These are phyloP conservation scores for Ceratobasidium sp. DNA, from an alignment of 1,284 basidiomycete species.

Conservation along the genomic window DNA sequence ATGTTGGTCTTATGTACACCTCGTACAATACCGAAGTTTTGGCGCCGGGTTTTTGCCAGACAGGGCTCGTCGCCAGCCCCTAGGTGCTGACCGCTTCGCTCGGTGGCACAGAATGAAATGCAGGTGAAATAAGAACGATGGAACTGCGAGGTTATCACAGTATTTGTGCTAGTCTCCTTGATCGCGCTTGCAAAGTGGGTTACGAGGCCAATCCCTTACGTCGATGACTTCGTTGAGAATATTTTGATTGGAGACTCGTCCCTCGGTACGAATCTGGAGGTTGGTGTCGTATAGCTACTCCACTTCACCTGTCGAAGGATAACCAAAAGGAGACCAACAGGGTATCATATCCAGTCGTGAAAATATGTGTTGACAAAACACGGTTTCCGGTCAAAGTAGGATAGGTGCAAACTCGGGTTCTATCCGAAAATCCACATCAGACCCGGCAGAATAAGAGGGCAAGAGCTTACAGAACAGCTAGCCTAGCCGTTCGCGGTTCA, in stretches of 20 bases:
- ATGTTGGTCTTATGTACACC: constrained; percentile 1
- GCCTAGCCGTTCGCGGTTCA: background rate
- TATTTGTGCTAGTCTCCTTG: background rate
- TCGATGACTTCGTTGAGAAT: background rate
- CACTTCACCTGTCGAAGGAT: background rate
- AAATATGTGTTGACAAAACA: background rate
- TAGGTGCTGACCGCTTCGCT: background rate
- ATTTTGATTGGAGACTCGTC: background rate
- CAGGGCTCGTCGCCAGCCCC: constrained; percentile 6
- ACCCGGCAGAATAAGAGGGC: background rate
- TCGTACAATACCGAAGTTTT: background rate
- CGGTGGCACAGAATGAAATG: background rate
- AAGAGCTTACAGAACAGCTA: background rate
- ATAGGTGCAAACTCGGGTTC: background rate
- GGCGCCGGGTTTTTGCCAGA: background rate
- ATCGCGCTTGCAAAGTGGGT: background rate
- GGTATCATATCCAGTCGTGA: background rate
- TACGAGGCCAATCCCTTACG: background rate
- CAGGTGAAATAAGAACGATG: constrained; percentile 6
- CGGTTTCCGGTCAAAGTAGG: background rate
- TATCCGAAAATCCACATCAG: background rate
- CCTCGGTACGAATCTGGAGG: background rate
- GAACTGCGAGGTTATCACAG: background rate
- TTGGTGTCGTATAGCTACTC: background rate
- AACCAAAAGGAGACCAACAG: background rate